Evolutionary conservation across 495 filamentous ascomycete species (phyloP).

Genomic region (Pyrenula aspistea): DNA sequence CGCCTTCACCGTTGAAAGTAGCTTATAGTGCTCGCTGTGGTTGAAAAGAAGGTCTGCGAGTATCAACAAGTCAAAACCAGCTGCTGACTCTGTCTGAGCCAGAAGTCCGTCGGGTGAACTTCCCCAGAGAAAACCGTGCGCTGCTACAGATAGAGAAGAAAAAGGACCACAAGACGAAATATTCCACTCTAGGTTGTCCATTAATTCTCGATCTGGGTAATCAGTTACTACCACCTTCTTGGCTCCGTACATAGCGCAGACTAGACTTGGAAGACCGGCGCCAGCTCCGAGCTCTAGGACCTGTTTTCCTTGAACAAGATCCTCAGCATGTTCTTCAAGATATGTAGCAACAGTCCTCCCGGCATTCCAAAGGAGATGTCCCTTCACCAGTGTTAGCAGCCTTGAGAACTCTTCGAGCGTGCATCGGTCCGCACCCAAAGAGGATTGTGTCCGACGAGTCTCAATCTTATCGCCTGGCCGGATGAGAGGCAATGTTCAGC

Average conservation of each 20-base stretch:
- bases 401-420: slow-evolving; percentile 1
- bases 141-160: slow-evolving; percentile 22
- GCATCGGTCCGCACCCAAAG: slow-evolving; percentile 54
- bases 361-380: slow-evolving; percentile 87
- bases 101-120: slow-evolving; percentile 38
- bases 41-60: slow-evolving; percentile 85
- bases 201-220: slow-evolving; percentile 71
- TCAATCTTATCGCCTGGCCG: slow-evolving; percentile 54
- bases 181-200: slow-evolving; percentile 65
- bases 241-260: slow-evolving; percentile 62
- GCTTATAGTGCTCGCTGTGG: slow-evolving; percentile 67
- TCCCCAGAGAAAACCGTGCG: slow-evolving; percentile 76
- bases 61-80: slow-evolving; percentile 66
- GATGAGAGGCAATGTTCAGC: slow-evolving; percentile 56
- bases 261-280: slow-evolving; percentile 71
- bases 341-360: slow-evolving; percentile 61
- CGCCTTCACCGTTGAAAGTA: slow-evolving; percentile 55
- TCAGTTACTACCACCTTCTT: slow-evolving; percentile 69
- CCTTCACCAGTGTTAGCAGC: slow-evolving; percentile 27
- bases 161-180: slow-evolving; percentile 31
- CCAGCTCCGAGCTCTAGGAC: slow-evolving; percentile 87
- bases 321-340: slow-evolving; percentile 50
- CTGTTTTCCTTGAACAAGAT: slow-evolving; percentile 44
- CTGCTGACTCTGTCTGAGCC: slow-evolving; percentile 18
- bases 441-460: slow-evolving; percentile 81